Base-by-base conservation (phyloP, 2,329 filamentous ascomycete species). In the Diaporthe australafricana region DNA sequence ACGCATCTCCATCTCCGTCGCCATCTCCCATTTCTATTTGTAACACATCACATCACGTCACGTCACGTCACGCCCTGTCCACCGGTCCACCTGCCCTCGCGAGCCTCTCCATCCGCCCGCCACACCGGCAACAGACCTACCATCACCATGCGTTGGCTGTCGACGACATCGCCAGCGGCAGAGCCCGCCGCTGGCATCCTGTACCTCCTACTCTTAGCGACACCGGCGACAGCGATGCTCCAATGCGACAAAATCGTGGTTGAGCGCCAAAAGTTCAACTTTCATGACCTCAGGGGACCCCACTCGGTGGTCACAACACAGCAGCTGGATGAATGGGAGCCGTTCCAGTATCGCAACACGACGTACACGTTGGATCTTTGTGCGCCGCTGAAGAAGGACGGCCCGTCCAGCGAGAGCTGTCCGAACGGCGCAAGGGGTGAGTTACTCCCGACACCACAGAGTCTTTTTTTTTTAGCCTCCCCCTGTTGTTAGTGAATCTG, bases 311-410 rank as follows among this genome's bases (percentile, higher is more conserved):
- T 94, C 69, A 89, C 89, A 62, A 85, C 84, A 77, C 85, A 85
- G 76, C 84, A 86, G 74, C 65, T 66, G 12, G 55, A 65, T 2
- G 52, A 56, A 47, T 47, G 42, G 32, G 81, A 87, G 42, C 86
- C 87, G 25, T 87, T 85, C 20, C 85, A 85, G 20, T 84, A 89
- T 35, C 86, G 85, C 73, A 96, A 96, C 81, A 94, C 91, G 32
- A 96, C 94, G 53, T 97, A 94, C 81, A 95, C 93, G 0, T 79
- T 97, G 71, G 93, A 97, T 77, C 86, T 97, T 62, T 97, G 94
- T 83, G 83, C 85, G 67, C 86, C 89, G 8, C 83, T 98, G 75
- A 88, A 89, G 80, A 88, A 89, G 79, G 88, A 88, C 30, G 83
- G 85, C 1, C 82, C 84, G 22, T 86, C 87, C 75, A 81, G 85